Evolutionary conservation across 306 rosid species (phyloP), one percentile per base, ranked within the genome.

Genomic region (Prunus padus): DNA sequence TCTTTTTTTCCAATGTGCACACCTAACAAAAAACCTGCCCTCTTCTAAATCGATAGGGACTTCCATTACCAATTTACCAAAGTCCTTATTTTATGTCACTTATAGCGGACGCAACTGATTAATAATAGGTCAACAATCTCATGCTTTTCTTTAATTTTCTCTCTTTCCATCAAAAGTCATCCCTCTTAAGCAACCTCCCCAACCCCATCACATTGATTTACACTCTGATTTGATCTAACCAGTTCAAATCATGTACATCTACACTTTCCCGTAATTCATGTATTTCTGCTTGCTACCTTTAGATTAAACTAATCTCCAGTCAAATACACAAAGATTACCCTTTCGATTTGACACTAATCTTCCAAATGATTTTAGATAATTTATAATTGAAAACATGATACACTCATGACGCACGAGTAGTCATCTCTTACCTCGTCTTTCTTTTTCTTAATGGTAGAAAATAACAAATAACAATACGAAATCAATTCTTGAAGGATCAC

Each of bases 1-100:
- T 83, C 89, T 77, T 82, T 84, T 69, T 79, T 82, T 78, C 75
- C 75, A 40, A 63, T 79, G 82, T 30, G 69, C 86, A 54, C 87
- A 84, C 95, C 96, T 88, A 88, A 91, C 93, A 84, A 84, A 72
- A 83, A 82, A 88, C 93, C 96, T 91, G 88, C 96, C 82, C 96
- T 88, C 89, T 64, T 82, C 85, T 61, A 72, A 42, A 66, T 78
- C 73, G 92, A 91, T 56, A 56, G 79, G 49, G 96, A 91, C 93
- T 76, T 79, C 89, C 96, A 87, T 80, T 65, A 77, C 49, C 75
- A 79, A 64, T 20, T 52, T 30, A 42, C 86, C 84, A 77, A 83
- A 80, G 77, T 54, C 78, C 64, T 71, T 62, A 78, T 55, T 79
- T 80, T 74, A 80, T 81, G 79, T 76, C 84, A 71, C 86, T 80